Conservation (phyloP, 371 early-diverging fungal genomes). For the Syncephalis plumigaleata region DNA sequence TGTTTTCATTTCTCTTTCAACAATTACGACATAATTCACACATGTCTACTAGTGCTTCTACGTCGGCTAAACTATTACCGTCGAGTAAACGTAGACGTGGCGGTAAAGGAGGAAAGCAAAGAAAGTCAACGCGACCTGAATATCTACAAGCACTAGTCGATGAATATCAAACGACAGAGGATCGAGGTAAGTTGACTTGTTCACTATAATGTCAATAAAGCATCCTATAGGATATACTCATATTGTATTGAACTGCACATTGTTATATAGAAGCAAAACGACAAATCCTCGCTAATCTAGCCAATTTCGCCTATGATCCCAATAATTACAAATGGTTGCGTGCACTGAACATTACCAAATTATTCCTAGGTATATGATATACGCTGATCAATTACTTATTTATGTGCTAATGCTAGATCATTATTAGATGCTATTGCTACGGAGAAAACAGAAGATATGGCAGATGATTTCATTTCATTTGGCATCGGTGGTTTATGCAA, state of each 20-base stretch:
- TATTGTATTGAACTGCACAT: neutral
- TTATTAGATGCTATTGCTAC: slow-evolving; percentile 10
- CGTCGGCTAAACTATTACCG: too few species aligned
- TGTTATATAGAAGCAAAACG: slow-evolving; percentile 20
- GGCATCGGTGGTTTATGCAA: slow-evolving; percentile 33
- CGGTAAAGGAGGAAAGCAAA: too few species aligned
- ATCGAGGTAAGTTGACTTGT: slow-evolving; percentile 9
- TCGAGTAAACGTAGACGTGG: too few species aligned
- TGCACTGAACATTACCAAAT: slow-evolving; percentile 19
- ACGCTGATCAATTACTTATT: neutral
- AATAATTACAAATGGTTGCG: slow-evolving; percentile 27
- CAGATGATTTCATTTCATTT: slow-evolving; percentile 20
- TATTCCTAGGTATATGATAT: slow-evolving; percentile 23
- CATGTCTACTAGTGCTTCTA: too few species aligned
- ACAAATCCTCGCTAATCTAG: slow-evolving; percentile 32
- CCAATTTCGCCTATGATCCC: slow-evolving; percentile 44
- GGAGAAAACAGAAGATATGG: slow-evolving; percentile 3
- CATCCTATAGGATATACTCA: neutral
- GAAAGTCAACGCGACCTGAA: slow-evolving; percentile 2
- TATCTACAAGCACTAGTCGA: slow-evolving; percentile 16
- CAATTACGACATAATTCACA: too few species aligned
- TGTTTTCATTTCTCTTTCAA: too few species aligned
- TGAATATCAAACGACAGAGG: slow-evolving; percentile 17
- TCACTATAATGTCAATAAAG: neutral
- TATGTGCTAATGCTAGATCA: neutral